A percentile compares a stretch with the other conserved stretches of the same genome.
Conservation (phyloP, 202 grass and related monocot species). For the Elaeis oleifera region DNA sequence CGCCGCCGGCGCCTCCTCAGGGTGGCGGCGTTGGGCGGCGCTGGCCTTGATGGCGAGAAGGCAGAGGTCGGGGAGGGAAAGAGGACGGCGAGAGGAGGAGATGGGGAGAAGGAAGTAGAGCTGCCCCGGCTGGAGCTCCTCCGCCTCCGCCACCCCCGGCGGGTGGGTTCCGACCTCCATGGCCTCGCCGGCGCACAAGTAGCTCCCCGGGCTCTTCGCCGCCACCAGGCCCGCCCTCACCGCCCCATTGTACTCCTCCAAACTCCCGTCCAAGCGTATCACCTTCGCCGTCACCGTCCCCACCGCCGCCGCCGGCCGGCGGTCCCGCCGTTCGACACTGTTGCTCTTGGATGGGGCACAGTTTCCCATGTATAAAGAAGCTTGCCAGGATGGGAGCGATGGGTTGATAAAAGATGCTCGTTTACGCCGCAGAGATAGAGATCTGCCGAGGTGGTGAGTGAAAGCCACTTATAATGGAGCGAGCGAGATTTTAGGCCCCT, state of each 20-base stretch:
- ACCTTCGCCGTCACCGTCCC: too few species aligned
- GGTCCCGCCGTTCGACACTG: too few species aligned
- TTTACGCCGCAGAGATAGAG: too few species aligned
- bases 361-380: too few species aligned
- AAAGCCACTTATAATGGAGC: too few species aligned
- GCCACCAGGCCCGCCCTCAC: neutral
- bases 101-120: neutral
- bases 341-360: too few species aligned
- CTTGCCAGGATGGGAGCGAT: too few species aligned
- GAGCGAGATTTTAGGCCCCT: too few species aligned
- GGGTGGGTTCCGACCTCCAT: neutral
- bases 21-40: neutral
- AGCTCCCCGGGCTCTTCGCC: neutral
- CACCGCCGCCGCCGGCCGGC: too few species aligned
- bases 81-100: neutral
- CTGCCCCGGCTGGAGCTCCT: conserved; percentile 6
- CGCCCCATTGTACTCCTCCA: conserved; percentile 3
- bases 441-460: too few species aligned
- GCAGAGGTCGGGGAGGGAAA: conserved; percentile 16
- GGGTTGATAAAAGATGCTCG: too few species aligned
- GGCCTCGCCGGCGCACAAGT: neutral
- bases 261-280: neutral
- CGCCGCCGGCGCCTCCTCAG: too few species aligned
- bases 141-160: neutral
- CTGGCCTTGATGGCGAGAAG: conserved; percentile 7